A percentile compares a stretch with the other conserved stretches of the same genome.
Conservation (phyloP, 805 yeast genomes). For the Vanderwaltozyma verrucispora region DNA sequence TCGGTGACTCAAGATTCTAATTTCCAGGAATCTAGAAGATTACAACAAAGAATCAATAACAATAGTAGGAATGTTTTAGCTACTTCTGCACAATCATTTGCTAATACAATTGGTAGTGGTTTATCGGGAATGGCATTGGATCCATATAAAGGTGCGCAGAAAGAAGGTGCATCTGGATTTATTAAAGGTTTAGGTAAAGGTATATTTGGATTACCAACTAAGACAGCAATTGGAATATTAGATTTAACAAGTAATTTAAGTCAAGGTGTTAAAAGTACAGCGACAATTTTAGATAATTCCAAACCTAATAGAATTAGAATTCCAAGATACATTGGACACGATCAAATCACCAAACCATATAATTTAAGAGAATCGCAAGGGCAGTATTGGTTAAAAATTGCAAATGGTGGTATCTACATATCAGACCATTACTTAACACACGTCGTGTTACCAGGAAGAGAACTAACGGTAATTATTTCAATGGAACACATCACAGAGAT, state of each 20-base stretch:
- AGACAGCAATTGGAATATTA: constrained; percentile 89
- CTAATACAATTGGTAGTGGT: constrained; percentile 82
- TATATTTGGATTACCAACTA: constrained; percentile 89
- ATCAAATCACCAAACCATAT: constrained; percentile 65
- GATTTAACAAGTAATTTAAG: constrained; percentile 88
- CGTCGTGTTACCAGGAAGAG: constrained; percentile 70
- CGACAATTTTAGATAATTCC: constrained; percentile 78
- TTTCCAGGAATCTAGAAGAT: constrained; percentile 73
- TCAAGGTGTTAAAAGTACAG: constrained; percentile 88
- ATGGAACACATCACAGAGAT: constrained; percentile 59
- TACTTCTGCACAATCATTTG: constrained; percentile 78
- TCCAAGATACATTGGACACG: constrained; percentile 61
- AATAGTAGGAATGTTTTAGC: constrained; percentile 81
- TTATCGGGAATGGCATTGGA: constrained; percentile 82
- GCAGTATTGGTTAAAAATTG: constrained; percentile 78
- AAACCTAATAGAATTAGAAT: constrained; percentile 70
- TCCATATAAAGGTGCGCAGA: constrained; percentile 82
- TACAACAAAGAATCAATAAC: constrained; percentile 62
- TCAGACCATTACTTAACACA: constrained; percentile 79
- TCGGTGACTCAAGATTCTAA: constrained; percentile 78
- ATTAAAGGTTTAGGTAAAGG: constrained; percentile 93
- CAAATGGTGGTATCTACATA: constrained; percentile 69
- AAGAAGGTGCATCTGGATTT: constrained; percentile 86
- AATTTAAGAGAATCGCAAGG: constrained; percentile 85
- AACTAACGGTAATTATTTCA: constrained; percentile 66